Percentiles rank a stretch among this genome's conserved stretches.
Evolutionary conservation across 1,139 yeast species (phyloP).

Genomic region (Saccharomyces hybrid): DNA sequence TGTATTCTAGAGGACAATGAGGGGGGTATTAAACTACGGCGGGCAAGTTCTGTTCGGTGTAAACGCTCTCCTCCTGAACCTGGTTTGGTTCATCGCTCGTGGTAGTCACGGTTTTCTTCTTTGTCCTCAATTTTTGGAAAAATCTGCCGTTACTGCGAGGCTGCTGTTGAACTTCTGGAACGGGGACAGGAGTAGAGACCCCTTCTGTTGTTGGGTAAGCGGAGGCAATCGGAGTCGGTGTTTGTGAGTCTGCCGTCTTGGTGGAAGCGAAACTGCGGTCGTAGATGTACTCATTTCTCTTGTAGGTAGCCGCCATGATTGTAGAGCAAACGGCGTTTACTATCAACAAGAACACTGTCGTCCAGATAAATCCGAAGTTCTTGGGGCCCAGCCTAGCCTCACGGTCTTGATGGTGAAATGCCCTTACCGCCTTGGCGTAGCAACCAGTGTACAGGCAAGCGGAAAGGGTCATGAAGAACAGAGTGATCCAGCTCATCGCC

Average conservation of each 20-base stretch:
- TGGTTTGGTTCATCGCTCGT: background rate
- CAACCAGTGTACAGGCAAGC: constrained; percentile 55
- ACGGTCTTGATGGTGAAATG: constrained; percentile 42
- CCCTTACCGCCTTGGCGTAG: constrained; percentile 51
- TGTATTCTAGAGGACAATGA: background rate
- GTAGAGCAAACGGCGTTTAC: constrained; percentile 21
- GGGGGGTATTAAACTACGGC: background rate
- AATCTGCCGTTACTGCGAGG: background rate
- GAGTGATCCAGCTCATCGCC: constrained; percentile 36
- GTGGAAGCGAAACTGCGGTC: background rate
- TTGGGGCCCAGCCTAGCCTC: constrained; percentile 47
- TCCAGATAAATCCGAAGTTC: constrained; percentile 57
- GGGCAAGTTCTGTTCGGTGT: background rate
- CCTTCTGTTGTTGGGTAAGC: background rate
- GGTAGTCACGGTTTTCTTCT: background rate
- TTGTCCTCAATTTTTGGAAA: background rate
- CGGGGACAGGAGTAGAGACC: background rate
- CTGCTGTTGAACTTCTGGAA: background rate
- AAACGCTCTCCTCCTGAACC: background rate
- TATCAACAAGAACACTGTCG: constrained; percentile 42
- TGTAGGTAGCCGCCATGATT: background rate
- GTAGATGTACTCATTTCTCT: constrained; percentile 1
- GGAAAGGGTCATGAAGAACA: constrained; percentile 47
- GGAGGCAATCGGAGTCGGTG: background rate
- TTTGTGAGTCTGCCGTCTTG: constrained; percentile 3